Percentiles rank a stretch among this genome's conserved stretches.
phyloP scores from a whole-genome alignment of 2,329 filamentous ascomycete genomes.

The Aspergillus ustus region DNA sequence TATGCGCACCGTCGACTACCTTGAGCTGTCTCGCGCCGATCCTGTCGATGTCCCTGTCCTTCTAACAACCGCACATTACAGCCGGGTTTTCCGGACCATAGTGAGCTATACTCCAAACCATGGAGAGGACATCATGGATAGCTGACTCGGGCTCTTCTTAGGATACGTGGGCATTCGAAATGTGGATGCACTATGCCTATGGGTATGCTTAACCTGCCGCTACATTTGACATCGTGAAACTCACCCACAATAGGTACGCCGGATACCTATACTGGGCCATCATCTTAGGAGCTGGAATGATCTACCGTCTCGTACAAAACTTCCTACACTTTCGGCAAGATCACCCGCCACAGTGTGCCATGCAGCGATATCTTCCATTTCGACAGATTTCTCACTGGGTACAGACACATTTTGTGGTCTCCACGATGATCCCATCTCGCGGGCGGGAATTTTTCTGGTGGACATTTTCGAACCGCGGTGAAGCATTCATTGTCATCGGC shows the following conservation, averaged over 20 bases:
- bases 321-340: slow-evolving; percentile 22
- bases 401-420: slow-evolving; percentile 46
- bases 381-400: slow-evolving; percentile 35
- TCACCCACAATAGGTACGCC: slow-evolving; percentile 28
- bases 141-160: slow-evolving; percentile 13
- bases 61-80: slow-evolving; percentile 37
- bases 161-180: slow-evolving; percentile 39
- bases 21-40: slow-evolving; percentile 30
- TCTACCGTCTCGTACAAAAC: slow-evolving; percentile 33
- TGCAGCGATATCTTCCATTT: slow-evolving; percentile 11
- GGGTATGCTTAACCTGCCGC: slow-evolving; percentile 33
- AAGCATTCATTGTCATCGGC: slow-evolving; percentile 49
- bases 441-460: slow-evolving; percentile 49
- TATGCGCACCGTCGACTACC: slow-evolving; percentile 40
- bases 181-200: slow-evolving; percentile 42
- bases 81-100: slow-evolving; percentile 36
- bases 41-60: slow-evolving; percentile 33
- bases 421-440: slow-evolving; percentile 49
- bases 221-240: neutral
- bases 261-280: slow-evolving; percentile 48
- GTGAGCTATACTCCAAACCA: slow-evolving; percentile 27
- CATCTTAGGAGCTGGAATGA: slow-evolving; percentile 41
- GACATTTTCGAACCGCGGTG: slow-evolving; percentile 55
- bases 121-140: accelerated
- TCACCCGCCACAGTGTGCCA: neutral